Evolutionary conservation across 768 basidiomycete genomes (phyloP).

Genomic region (Favolaschia claudopus): DNA sequence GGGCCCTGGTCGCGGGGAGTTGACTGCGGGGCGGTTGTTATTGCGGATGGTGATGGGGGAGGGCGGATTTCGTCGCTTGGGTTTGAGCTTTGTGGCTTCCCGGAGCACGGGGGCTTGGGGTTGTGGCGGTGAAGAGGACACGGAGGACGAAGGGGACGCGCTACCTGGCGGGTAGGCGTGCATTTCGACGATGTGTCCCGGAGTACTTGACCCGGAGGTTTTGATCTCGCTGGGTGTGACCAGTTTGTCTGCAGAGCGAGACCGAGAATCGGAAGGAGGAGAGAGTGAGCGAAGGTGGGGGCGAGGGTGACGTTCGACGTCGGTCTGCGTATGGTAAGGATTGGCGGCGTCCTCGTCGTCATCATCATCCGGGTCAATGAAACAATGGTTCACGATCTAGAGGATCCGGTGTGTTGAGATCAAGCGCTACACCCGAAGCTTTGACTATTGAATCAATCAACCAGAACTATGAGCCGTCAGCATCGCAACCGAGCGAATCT

Average conservation of each 20-base stretch:
- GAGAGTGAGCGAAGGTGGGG: conserved; percentile 43
- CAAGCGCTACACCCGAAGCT: conserved; percentile 58
- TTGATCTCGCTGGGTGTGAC: conserved; percentile 48
- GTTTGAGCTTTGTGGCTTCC: conserved; percentile 44
- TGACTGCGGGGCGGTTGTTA: conserved; percentile 42
- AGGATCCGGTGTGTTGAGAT: conserved; percentile 45
- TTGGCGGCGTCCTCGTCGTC: conserved; percentile 50
- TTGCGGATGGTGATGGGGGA: conserved; percentile 49
- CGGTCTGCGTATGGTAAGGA: conserved; percentile 34
- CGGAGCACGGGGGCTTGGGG: conserved; percentile 28
- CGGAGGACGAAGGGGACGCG: conserved; percentile 43
- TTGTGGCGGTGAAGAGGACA: conserved; percentile 38
- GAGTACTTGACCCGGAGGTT: conserved; percentile 44
- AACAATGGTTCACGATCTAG: conserved; percentile 70
- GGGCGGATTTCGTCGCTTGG: conserved; percentile 49
- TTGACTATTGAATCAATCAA: conserved; percentile 94
- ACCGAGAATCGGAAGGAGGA: conserved; percentile 27
- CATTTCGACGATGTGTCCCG: conserved; percentile 40
- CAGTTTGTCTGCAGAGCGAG: conserved; percentile 35
- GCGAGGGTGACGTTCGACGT: conserved; percentile 56
- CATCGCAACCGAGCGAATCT: background rate
- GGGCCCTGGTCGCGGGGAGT: conserved; percentile 35
- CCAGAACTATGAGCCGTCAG: conserved; percentile 87
- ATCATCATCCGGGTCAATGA: conserved; percentile 60
- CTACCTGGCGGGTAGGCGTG: conserved; percentile 73